These are phyloP conservation scores for Pseudogymnoascus sp. DNA, from an alignment of 2,329 filamentous ascomycete species.

Conservation along the genomic window DNA sequence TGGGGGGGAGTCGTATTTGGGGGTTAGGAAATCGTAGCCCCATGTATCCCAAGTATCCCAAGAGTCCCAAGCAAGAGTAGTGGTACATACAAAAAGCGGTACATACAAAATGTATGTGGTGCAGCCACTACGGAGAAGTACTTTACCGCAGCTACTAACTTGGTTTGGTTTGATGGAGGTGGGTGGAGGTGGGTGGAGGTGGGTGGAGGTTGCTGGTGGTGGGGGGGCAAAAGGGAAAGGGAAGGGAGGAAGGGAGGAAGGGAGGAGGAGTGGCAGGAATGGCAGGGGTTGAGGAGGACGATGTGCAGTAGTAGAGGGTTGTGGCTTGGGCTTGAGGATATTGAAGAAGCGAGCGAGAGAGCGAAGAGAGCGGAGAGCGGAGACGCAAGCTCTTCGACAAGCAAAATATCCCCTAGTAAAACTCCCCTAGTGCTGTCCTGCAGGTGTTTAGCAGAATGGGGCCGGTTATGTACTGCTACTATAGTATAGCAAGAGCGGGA, in stretches of 20 bases:
- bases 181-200: no score
- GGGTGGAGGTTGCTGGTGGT: not conserved
- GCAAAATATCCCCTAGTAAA: not conserved
- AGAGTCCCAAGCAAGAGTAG: no score
- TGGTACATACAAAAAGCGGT: no score
- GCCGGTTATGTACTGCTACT: not conserved
- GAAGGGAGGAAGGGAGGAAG: not conserved
- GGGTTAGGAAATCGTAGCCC: not conserved
- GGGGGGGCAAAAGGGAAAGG: not conserved
- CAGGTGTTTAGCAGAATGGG: not conserved
- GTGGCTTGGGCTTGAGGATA: not conserved
- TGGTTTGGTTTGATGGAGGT: not conserved
- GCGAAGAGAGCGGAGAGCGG: not conserved
- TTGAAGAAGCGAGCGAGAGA: not conserved
- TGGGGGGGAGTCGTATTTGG: not conserved
- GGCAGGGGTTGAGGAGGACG: no score
- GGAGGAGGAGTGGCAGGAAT: no score
- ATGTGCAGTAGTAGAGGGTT: not conserved
- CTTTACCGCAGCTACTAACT: not conserved
- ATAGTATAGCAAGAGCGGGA: not conserved
- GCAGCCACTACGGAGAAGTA: constrained; percentile 5
- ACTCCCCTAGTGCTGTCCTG: not conserved
- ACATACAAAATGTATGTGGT: not conserved
- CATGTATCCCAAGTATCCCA: not conserved
- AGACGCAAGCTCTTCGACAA: not conserved